Evolutionary conservation across 2,329 filamentous ascomycete genomes (phyloP), one percentile per base, ranked within the genome.

Genomic region (Eutypa lata): DNA sequence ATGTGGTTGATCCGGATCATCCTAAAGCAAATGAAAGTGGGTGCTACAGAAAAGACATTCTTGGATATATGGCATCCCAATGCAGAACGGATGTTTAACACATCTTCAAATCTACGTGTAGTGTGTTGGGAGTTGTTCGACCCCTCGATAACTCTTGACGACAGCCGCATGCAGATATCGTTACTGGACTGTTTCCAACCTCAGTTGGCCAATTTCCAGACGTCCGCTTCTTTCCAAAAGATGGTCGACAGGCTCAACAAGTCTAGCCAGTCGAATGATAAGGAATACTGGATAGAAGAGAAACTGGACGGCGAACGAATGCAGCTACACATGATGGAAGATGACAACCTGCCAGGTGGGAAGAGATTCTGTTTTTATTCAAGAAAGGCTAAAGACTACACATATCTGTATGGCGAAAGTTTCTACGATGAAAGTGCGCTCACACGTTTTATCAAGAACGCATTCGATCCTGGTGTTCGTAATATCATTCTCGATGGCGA

Each of bases 111-210:
- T 63, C 76, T 99, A 53, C 83, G 90, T 7, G 82, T 92, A 37
- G 93, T 99, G 0, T 99, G 94, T 65, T 97, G 94, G 93, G 92
- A 97, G 68, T 75, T 99, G 2, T 84, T 83, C 61, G 86, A 97
- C 65, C 87, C 87, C 0, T 76, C 80, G 37, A 71, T 90, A 11
- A 82, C 89, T 3, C 78, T 99, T 2, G 84, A 91, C 59, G 85
- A 85, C 35, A 88, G 91, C 22, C 85, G 91, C 49, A 81, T 85
- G 1, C 87, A 88, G 0, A 86, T 97, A 14, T 77, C 81, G 2
- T 74, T 97, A 33, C 96, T 97, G 90, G 88, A 94, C 65, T 97
- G 91, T 67, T 97, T 97, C 66, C 93, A 97, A 65, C 94, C 94
- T 6, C 94, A 97, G 69, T 80, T 99, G 35, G 94, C 94, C 4